A percentile compares a stretch with the other conserved stretches of the same genome.
Evolutionary conservation across 192 early-diverging fungal species (phyloP).

Genomic region (Podila verticillata): DNA sequence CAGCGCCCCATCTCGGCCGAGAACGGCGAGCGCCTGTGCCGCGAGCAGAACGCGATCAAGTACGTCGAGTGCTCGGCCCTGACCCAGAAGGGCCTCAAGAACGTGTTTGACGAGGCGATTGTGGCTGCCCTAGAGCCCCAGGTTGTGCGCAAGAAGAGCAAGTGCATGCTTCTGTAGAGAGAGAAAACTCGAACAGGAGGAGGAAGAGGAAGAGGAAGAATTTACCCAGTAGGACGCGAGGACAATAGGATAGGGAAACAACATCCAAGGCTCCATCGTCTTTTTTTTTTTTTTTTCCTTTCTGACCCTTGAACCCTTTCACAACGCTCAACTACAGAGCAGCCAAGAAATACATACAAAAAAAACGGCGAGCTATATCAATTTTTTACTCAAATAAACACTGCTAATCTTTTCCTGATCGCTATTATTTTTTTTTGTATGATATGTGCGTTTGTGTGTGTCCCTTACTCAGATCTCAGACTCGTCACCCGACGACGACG

Average conservation of each 20-base stretch:
- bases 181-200: too few relatives aligned
- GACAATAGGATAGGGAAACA: too few relatives aligned
- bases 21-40: constrained; percentile 84
- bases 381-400: background rate
- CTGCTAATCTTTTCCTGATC: background rate
- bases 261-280: too few relatives aligned
- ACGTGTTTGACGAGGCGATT: constrained; percentile 97
- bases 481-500: too few relatives aligned
- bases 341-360: too few relatives aligned
- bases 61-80: constrained; percentile 94
- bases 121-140: constrained; percentile 95
- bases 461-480: too few relatives aligned
- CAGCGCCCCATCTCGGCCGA: constrained; percentile 85
- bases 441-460: too few relatives aligned
- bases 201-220: background rate
- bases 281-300: constrained; percentile 9
- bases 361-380: background rate
- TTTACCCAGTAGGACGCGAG: too few relatives aligned
- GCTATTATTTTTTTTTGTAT: too few relatives aligned
- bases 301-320: background rate
- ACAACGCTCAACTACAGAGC: background rate
- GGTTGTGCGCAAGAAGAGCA: constrained; percentile 77
- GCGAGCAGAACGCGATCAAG: constrained; percentile 88
- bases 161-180: constrained; percentile 86
- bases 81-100: constrained; percentile 94